Evolutionary conservation across 306 rosid genomes (phyloP), one percentile per base, ranked within the genome.

Genomic region (Cicer bijugum): DNA sequence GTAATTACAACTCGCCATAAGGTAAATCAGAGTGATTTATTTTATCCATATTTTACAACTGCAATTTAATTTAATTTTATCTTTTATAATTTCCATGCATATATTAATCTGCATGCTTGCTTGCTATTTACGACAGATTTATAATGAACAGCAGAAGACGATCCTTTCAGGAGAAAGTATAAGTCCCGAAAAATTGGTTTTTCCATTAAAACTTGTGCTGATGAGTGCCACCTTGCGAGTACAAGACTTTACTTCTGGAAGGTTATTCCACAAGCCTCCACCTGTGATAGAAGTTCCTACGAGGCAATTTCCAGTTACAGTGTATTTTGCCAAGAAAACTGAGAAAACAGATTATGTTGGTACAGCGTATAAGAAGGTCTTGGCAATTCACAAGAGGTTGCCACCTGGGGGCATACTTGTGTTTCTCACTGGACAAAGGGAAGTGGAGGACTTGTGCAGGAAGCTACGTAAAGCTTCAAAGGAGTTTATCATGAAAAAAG

Each of bases 181-280:
- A 72, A 82, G 82, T 80, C 82, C 90, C 69, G 89, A 76, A 23
- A 42, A 78, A 58, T 65, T 75, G 84, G 78, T 94, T 80, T 88
- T 82, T 82, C 98, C 95, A 14, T 80, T 94, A 71, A 94, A 88
- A 81, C 93, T 91, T 83, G 92, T 94, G 79, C 90, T 94, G 75
- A 93, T 89, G 98, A 91, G 98, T 82, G 97, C 98, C 72, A 93
- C 97, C 57, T 72, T 93, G 90, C 85, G 87, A 72, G 98, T 88
- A 45, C 90, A 91, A 83, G 98, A 93, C 71, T 93, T 93, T 74
- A 79, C 83, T 75, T 84, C 92, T 58, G 86, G 79, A 68, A 87
- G 84, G 78, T 47, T 93, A 82, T 91, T 91, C 77, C 45, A 20
- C 71, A 71, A 83, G 55, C 82, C 92, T 40, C 96, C 96, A 19